Conservation (phyloP, 768 basidiomycete genomes). For the Tephrocybe sp. region DNA sequence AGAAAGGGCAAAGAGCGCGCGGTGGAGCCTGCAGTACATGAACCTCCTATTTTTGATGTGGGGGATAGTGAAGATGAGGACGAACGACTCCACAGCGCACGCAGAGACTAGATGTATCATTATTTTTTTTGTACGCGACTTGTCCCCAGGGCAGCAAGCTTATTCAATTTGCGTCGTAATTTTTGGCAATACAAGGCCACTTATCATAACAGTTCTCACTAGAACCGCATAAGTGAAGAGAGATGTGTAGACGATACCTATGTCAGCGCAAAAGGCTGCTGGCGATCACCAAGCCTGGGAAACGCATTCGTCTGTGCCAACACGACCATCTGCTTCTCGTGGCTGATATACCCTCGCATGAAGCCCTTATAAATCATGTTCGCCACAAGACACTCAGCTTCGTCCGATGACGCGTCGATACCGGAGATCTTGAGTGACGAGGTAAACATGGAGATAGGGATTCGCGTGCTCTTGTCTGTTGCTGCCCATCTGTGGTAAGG, state of each 20-base stretch:
- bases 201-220: no score
- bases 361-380: slow-evolving; percentile 94
- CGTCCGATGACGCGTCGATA: slow-evolving; percentile 66
- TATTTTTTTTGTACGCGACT: not conserved
- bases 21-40: slow-evolving; percentile 25
- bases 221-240: no score
- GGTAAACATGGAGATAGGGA: slow-evolving; percentile 81
- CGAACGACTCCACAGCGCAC: slow-evolving; percentile 23
- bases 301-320: slow-evolving; percentile 79
- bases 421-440: slow-evolving; percentile 71
- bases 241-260: slow-evolving; percentile 12
- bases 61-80: slow-evolving; percentile 55
- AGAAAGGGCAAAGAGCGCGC: slow-evolving; percentile 52
- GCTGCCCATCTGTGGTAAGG: slow-evolving; percentile 68
- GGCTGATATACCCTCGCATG: slow-evolving; percentile 94
- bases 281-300: slow-evolving; percentile 66
- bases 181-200: no score
- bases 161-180: not conserved
- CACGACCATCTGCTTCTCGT: slow-evolving; percentile 93
- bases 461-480: slow-evolving; percentile 66
- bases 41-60: slow-evolving; percentile 52
- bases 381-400: slow-evolving; percentile 91
- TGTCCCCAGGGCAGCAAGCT: not conserved
- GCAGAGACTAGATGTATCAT: slow-evolving; percentile 6
- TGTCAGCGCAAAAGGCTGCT: slow-evolving; percentile 47